Evolutionary conservation across 2,329 filamentous ascomycete genomes (phyloP), one percentile per base, ranked within the genome.

Genomic region (Diaporthe sp.): DNA sequence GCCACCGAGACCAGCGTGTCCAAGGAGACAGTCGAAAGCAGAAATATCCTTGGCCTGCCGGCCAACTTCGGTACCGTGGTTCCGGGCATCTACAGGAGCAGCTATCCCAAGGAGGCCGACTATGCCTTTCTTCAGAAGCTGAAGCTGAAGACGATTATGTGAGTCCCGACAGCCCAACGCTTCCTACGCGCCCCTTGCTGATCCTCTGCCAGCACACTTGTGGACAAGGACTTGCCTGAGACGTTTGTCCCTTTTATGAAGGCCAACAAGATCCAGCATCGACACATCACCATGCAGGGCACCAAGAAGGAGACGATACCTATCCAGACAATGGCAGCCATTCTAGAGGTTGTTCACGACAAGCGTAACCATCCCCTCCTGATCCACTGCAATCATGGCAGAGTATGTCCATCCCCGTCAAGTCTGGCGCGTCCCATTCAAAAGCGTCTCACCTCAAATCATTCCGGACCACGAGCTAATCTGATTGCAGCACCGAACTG

Each of bases 311-410:
- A 93, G 73, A 88, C 89, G 12, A 95, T 95, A 49, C 90, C 93
- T 0, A 82, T 91, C 10, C 84, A 87, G 60, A 91, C 92, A 37
- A 95, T 98, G 89, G 88, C 90, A 77, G 86, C 90, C 10, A 95
- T 96, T 61, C 88, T 98, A 34, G 87, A 90, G 17, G 86, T 96
- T 57, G 89, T 96, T 55, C 87, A 96, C 72, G 90, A 97, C 80
- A 89, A 89, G 67, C 84, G 88, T 46, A 95, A 97, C 77, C 92
- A 97, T 78, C 96, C 96, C 0, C 84, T 98, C 15, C 88, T 98
- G 53, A 90, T 98, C 62, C 96, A 98, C 84, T 98, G 96, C 88
- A 98, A 98, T 82, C 96, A 98, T 79, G 96, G 96, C 82, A 97
- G 93, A 85, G 91, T 92, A 84, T 78, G 85, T 80, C 73, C 22